phyloP scores from a whole-genome alignment of 2,329 filamentous ascomycete genomes.

The Neopestalotiopsis sp. region DNA sequence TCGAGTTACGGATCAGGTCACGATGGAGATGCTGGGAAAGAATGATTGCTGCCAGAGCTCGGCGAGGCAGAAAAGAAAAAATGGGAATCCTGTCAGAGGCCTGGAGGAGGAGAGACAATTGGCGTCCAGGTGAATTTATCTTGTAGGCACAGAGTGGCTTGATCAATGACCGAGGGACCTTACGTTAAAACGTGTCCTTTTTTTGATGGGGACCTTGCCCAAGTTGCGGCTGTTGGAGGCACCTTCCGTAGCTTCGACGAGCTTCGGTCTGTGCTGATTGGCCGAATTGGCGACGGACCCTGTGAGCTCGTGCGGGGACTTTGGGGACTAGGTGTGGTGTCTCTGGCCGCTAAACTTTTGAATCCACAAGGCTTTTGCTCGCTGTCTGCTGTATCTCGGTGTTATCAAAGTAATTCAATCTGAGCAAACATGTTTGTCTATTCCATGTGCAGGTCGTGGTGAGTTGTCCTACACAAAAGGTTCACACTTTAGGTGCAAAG shows the following conservation, averaged over 20 bases:
- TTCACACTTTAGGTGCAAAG: no score
- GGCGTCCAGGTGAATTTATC: conserved; percentile 19
- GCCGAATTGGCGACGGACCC: neutral
- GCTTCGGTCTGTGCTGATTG: conserved; percentile 15
- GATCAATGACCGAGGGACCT: neutral
- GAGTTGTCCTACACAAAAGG: no score
- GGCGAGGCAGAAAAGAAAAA: conserved; percentile 28
- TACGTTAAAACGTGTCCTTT: conserved; percentile 21
- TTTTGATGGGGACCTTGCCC: conserved; percentile 14
- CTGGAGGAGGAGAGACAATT: conserved; percentile 20
- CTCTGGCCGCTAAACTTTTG: neutral
- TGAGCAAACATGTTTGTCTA: no score
- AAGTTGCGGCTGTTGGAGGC: conserved; percentile 15
- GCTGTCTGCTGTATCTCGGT: no score
- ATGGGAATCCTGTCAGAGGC: conserved; percentile 29
- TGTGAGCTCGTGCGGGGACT: conserved; percentile 19
- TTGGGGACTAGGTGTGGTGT: neutral
- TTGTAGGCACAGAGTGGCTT: neutral
- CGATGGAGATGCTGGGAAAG: conserved; percentile 31
- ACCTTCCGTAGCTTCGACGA: conserved; percentile 14
- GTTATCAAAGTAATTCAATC: no score
- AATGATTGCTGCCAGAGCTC: conserved; percentile 46
- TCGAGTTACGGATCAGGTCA: conserved; percentile 15
- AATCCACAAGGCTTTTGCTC: neutral
- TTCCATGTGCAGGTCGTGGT: no score